Evolutionary conservation across 495 filamentous ascomycete genomes (phyloP), one percentile per base, ranked within the genome.

Genomic region (Daldinia caldariorum): DNA sequence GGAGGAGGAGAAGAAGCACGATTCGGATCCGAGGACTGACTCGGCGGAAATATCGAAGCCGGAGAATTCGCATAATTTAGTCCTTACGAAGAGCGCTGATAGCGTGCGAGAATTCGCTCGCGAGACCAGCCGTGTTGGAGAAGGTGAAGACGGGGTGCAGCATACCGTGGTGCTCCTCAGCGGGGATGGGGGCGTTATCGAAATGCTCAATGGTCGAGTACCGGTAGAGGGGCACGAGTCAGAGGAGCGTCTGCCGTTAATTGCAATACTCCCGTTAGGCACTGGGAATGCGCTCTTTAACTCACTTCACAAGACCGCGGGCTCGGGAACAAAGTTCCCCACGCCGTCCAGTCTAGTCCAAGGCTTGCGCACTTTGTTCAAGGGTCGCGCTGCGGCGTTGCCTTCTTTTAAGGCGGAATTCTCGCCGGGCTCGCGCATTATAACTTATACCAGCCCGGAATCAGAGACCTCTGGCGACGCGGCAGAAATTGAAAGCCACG

Each of bases 221-320:
- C 26, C 56, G 10, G 14, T 9, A 22, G 37, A 58, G 9, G 51
- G 20, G 18, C 8, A 47, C 35, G 31, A 38, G 14, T 14, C 18
- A 29, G 34, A 56, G 41, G 6, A 34, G 26, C n/a, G 31, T 65
- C n/a, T 73, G 1, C 91, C 92, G 0, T 82, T 80, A 2, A 80
- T 97, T 63, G 83, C 83, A 7, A 74, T 95, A 29, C 78, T 97
- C 4, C 90, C 93, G 1, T 84, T 94, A 16, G 94, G 94, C 2
- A 97, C 94, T 2, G 94, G 91, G 26, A 98, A 97, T 79, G 94
- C 94, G 2, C 86, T 97, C 66, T 92, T 93, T 39, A 85, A 89
- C 74, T 96, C 92, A 3, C 64, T 83, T 6, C 84, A 87, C 75
- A 81, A 78, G 37, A 74, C 77, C 0, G 71, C 74, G 6, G 73